Conservation (phyloP, 345 rosid genomes). For the Citrus hindsii region DNA sequence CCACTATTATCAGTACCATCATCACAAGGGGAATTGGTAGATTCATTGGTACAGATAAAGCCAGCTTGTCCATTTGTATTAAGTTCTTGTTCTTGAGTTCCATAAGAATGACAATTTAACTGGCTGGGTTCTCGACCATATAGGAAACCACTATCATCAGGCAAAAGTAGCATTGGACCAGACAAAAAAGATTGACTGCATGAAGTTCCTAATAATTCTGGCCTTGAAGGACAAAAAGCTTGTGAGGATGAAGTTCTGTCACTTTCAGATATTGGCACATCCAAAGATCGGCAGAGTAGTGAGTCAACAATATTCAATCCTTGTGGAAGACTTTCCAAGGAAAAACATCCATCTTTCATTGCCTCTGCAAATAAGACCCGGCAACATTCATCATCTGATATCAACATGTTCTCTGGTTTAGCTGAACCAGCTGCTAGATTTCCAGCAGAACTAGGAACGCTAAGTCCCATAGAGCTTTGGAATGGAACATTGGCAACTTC, state of each 20-base stretch:
- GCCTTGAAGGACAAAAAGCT: slow-evolving; percentile 37
- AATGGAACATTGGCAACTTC: slow-evolving; percentile 38
- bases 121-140: slow-evolving; percentile 39
- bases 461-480: slow-evolving; percentile 42
- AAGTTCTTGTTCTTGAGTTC: slow-evolving; percentile 46
- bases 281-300: slow-evolving; percentile 33
- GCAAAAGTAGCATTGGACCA: slow-evolving; percentile 29
- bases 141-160: slow-evolving; percentile 28
- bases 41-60: slow-evolving; percentile 47
- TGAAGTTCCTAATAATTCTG: slow-evolving; percentile 41
- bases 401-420: slow-evolving; percentile 49
- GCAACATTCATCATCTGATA: slow-evolving; percentile 90
- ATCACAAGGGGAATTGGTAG: slow-evolving; percentile 40
- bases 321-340: slow-evolving; percentile 38
- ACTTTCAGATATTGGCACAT: slow-evolving; percentile 37
- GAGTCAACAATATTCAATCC: slow-evolving; percentile 37
- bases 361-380: slow-evolving; percentile 68
- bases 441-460: slow-evolving; percentile 41
- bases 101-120: slow-evolving; percentile 35
- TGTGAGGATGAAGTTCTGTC: slow-evolving; percentile 35
- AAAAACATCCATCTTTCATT: slow-evolving; percentile 33
- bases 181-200: slow-evolving; percentile 38
- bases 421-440: slow-evolving; percentile 32
- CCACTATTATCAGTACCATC: slow-evolving; percentile 29
- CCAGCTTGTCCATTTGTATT: slow-evolving; percentile 29